Evolutionary conservation across 2,329 filamentous ascomycete genomes (phyloP), one percentile per base, ranked within the genome.

Genomic region (Rutstroemia sp.): DNA sequence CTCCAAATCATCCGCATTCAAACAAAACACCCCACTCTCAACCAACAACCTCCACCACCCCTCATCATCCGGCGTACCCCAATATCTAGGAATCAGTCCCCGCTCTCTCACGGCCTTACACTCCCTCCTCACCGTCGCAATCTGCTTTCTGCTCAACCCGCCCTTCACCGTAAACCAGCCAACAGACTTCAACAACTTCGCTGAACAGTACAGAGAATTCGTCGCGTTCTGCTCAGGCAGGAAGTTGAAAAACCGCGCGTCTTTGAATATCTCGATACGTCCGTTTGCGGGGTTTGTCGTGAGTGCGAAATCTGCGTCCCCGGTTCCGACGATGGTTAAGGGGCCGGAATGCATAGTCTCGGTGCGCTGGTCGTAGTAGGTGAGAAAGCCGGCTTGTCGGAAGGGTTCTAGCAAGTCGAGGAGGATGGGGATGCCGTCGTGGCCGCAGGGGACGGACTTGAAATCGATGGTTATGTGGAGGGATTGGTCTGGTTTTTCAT

Each of bases 251-350:
- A 79, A 68, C 0, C 75, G 74, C 0, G 75, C 76, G 52, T 79
- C 77, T 65, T 74, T 75, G 64, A 76, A 77, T 54, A 79, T 71
- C 62, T 76, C 74, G 54, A 75, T 68, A 1, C 69, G 71, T 5
- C 64, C 61, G 54, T 73, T 72, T 18, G 66, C 64, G 42, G 53
- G 44, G 14, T 10, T 16, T 1, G 44, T 61, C 1, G 45, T 58
- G 2, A 59, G 56, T 27, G 62, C 58, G 59, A 77, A 76, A 3
- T 74, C 77, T 0, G 74, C 71, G 56, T 74, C 73, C 18, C 79
- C 78, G 1, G 76, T 79, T 8, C 72, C 76, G 14, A 80, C 75
- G 8, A 80, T 70, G 2, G 76, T 79, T 9, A 81, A 66, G 0
- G 77, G 73, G 2, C 77, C 62, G 0, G 54, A 56, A 7, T 65